Conservation (phyloP, 306 rosid species). For the Albizia julibrissin region DNA sequence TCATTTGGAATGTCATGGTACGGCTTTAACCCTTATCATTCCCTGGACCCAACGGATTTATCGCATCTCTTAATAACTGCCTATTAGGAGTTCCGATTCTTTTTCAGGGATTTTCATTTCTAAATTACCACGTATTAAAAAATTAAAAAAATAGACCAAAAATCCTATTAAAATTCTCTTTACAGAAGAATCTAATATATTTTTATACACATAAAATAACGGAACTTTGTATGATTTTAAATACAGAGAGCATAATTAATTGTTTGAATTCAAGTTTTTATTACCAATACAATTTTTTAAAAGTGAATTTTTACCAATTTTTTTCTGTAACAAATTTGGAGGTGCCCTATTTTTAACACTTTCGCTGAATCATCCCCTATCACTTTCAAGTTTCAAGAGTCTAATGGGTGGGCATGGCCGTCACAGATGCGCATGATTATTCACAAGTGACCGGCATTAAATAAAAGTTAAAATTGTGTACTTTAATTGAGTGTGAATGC, state of each 20-base stretch:
- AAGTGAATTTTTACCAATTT: too few species aligned
- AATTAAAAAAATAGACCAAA: too few species aligned
- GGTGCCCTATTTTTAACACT: neutral
- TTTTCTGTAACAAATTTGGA: too few species aligned
- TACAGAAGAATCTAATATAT: too few species aligned
- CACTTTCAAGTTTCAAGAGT: neutral
- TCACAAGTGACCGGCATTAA: neutral
- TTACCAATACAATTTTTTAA: too few species aligned
- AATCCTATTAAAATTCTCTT: too few species aligned
- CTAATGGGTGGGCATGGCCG: neutral
- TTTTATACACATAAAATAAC: too few species aligned
- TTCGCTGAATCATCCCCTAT: neutral
- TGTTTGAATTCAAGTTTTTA: too few species aligned
- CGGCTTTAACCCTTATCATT: conserved; percentile 22
- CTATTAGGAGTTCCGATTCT: neutral
- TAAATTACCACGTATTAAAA: neutral
- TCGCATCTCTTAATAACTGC: too few species aligned
- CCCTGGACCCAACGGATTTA: neutral
- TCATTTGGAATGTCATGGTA: conserved; percentile 89
- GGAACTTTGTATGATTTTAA: too few species aligned
- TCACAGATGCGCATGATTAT: neutral
- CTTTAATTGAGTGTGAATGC: neutral
- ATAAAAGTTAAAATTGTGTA: neutral
- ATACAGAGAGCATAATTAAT: too few species aligned
- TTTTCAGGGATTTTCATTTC: neutral